Conservation (phyloP, 2,329 filamentous ascomycete genomes). For the Aspergillus sp. region DNA sequence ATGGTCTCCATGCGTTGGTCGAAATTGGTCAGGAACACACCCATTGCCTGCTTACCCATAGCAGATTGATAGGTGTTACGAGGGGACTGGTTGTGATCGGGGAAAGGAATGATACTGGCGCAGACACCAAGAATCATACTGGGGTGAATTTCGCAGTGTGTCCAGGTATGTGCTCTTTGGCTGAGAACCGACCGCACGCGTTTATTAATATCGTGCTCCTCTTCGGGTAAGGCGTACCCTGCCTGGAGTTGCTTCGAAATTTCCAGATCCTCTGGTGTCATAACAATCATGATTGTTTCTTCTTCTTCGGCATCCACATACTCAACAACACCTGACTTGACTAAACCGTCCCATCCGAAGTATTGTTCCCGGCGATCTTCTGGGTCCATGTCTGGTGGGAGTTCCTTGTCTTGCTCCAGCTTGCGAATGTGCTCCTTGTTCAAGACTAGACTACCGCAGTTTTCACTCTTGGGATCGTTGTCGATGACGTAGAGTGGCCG, state of each 20-base stretch:
- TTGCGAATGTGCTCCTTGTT: slow-evolving; percentile 79
- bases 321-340: slow-evolving; percentile 83
- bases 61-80: slow-evolving; percentile 99
- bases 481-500: slow-evolving; percentile 92
- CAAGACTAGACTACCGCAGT: slow-evolving; percentile 75
- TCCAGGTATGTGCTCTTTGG: slow-evolving; percentile 85
- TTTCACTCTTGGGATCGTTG: slow-evolving; percentile 72
- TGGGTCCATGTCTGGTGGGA: slow-evolving; percentile 59
- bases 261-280: slow-evolving; percentile 95
- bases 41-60: slow-evolving; percentile 99
- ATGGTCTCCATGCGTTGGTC: slow-evolving; percentile 98
- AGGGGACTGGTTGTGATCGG: slow-evolving; percentile 95
- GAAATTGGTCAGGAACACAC: slow-evolving; percentile 97
- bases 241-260: slow-evolving; percentile 69
- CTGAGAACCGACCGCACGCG: slow-evolving; percentile 88
- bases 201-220: slow-evolving; percentile 74
- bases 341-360: slow-evolving; percentile 85
- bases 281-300: slow-evolving; percentile 98
- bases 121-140: slow-evolving; percentile 99
- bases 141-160: slow-evolving; percentile 98
- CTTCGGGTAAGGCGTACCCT: slow-evolving; percentile 59
- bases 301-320: slow-evolving; percentile 98
- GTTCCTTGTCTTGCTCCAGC: slow-evolving; percentile 70
- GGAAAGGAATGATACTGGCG: slow-evolving; percentile 98
- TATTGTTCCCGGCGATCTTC: slow-evolving; percentile 60